Conservation (phyloP, 208 protist genomes). For the Perkinsela sp. region DNA sequence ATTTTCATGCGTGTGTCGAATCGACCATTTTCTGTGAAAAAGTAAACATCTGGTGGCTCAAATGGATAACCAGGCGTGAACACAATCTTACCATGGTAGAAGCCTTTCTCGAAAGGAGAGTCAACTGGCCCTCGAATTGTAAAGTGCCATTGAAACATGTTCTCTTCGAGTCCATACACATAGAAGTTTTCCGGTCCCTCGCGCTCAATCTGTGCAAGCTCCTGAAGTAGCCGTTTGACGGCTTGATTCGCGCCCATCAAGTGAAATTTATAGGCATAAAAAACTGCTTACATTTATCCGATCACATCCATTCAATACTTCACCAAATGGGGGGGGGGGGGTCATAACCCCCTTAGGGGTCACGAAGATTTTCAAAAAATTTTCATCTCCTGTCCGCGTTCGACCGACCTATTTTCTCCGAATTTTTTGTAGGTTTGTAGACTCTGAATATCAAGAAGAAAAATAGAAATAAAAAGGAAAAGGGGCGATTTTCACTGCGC, state of each 20-base stretch:
- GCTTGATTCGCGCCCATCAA: slow-evolving; percentile 2
- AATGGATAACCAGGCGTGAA: slow-evolving; percentile 56
- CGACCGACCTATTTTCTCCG: too few relatives aligned
- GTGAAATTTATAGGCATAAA: too few relatives aligned
- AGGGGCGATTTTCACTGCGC: too few relatives aligned
- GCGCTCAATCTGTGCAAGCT: slow-evolving; percentile 5
- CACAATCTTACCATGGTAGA: slow-evolving; percentile 50
- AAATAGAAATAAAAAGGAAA: too few relatives aligned
- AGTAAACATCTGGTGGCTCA: slow-evolving; percentile 44
- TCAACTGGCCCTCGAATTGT: slow-evolving; percentile 7
- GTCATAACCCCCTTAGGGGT: too few relatives aligned
- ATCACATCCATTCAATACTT: too few relatives aligned
- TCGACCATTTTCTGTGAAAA: slow-evolving; percentile 53
- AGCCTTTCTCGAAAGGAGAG: slow-evolving; percentile 22
- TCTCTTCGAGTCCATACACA: slow-evolving; percentile 9
- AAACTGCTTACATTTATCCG: too few relatives aligned
- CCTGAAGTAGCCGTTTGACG: slow-evolving; percentile 8
- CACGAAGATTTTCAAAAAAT: too few relatives aligned
- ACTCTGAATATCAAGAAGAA: too few relatives aligned
- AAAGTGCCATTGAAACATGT: slow-evolving; percentile 16
- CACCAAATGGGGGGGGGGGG: too few relatives aligned
- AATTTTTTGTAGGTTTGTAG: too few relatives aligned
- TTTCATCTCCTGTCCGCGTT: too few relatives aligned
- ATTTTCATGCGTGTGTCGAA: slow-evolving; percentile 43
- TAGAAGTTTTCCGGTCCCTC: slow-evolving; percentile 5